Evolutionary conservation across 345 rosid species (phyloP), one percentile per base, ranked within the genome.

Genomic region (Hevea brasiliensis): DNA sequence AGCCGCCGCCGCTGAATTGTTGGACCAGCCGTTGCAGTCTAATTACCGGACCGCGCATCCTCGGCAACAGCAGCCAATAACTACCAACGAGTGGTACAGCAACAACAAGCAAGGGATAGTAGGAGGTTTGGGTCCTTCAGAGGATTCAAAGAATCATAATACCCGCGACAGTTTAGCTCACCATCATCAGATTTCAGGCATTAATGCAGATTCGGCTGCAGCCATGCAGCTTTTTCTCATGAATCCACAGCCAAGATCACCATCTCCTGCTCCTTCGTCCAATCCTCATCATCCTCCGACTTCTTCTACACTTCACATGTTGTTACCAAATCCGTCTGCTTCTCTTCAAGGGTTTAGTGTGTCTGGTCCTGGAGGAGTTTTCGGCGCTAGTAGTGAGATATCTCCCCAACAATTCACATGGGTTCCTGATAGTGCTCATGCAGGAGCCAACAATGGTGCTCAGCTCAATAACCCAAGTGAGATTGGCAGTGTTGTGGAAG

Each of bases 191-290:
- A 85, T 93, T 74, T 83, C 93, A 56, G 82, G 82, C 68, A 83
- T 90, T 72, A 90, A 89, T 83, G 91, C 88, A 64, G 84, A 85
- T 60, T 84, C 90, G 27, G 92, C 96, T 0, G 90, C 94, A 15
- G 94, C 97, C 89, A 94, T 94, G 97, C 96, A 92, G 76, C 92
- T 94, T 69, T 92, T 89, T 74, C 80, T 90, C 61, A 89, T 89
- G 95, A 93, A 91, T 74, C 95, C 94, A n/a, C 89, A 83, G 48
- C 90, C 87, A 50, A 89, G 93, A 72, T 89, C 98, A 61, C 92
- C 92, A 26, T 89, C 97, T 63, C 85, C 87, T 17, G 21, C 81
- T 67, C 84, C 85, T 41, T 17, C 75, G n/a, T n/a, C n/a, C n/a
- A n/a, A n/a, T n/a, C n/a, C n/a, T 4, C 37, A 32, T 35, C 72